phyloP scores from a whole-genome alignment of 148 eudicot species.

The Gaultheria prostrata region DNA sequence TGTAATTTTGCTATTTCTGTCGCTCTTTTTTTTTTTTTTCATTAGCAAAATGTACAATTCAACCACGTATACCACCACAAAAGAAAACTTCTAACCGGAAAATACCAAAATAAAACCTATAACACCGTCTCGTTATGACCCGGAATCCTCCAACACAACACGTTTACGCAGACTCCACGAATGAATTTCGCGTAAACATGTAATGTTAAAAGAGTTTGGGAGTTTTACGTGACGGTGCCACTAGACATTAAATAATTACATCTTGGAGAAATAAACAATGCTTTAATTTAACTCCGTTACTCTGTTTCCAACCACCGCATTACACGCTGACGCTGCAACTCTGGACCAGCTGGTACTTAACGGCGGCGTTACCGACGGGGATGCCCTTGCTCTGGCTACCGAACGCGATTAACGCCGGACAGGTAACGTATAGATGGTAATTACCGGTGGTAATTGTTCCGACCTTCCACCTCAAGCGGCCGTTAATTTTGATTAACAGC shows the following conservation, averaged over 20 bases:
- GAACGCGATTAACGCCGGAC: constrained; percentile 53
- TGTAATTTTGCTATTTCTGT: constrained; percentile 21
- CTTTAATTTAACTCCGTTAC: not conserved
- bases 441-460: constrained; percentile 47
- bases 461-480: constrained; percentile 61
- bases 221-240: too few species aligned
- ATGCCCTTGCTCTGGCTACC: constrained; percentile 39
- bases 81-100: not conserved
- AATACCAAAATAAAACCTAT: too few species aligned
- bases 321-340: constrained; percentile 62
- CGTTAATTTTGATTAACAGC: constrained; percentile 49
- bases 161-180: too few species aligned
- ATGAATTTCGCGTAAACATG: too few species aligned
- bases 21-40: not conserved
- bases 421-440: constrained; percentile 52
- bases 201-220: too few species aligned
- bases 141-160: too few species aligned
- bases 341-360: constrained; percentile 63
- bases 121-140: too few species aligned
- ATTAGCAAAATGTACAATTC: constrained; percentile 22
- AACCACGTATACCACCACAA: not conserved
- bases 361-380: constrained; percentile 38
- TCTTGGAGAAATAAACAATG: not conserved
- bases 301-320: not conserved
- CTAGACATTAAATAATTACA: not conserved